These are phyloP conservation scores for Mycena amicta DNA, from an alignment of 768 basidiomycete species.

Conservation along the genomic window DNA sequence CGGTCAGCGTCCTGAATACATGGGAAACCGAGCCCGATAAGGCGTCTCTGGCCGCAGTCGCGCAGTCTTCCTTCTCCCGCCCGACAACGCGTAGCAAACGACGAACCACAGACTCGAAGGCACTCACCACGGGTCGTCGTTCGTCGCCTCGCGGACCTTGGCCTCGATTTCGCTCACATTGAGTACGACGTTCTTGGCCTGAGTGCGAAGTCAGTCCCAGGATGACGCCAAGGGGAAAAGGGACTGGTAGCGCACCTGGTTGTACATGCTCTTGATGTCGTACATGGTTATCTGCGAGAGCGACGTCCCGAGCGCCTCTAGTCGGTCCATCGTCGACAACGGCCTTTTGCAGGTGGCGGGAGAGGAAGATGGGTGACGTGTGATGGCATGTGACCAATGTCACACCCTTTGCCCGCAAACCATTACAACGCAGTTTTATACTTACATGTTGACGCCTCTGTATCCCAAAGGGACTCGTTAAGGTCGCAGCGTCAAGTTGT, in stretches of 20 bases:
- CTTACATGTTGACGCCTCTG: no score
- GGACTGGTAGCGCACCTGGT: slow-evolving; percentile 59
- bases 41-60: background rate
- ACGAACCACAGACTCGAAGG: background rate
- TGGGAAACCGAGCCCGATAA: no score
- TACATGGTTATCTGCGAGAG: slow-evolving; percentile 87
- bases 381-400: background rate
- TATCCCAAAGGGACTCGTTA: no score
- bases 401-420: no score
- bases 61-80: background rate
- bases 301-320: slow-evolving; percentile 74
- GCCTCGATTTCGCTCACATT: slow-evolving; percentile 97
- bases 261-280: slow-evolving; percentile 94
- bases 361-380: background rate
- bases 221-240: background rate
- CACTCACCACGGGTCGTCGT: slow-evolving; percentile 93
- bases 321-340: slow-evolving; percentile 74
- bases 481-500: no score
- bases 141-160: slow-evolving; percentile 95
- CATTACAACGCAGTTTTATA: no score
- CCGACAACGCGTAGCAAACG: background rate
- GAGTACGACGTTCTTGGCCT: slow-evolving; percentile 96
- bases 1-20: no score
- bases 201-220: slow-evolving; percentile 4
- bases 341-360: background rate